Percentiles rank a stretch among this genome's conserved stretches.
Evolutionary conservation across 208 protist genomes (phyloP).

Genomic region (Leishmania martiniquensis): DNA sequence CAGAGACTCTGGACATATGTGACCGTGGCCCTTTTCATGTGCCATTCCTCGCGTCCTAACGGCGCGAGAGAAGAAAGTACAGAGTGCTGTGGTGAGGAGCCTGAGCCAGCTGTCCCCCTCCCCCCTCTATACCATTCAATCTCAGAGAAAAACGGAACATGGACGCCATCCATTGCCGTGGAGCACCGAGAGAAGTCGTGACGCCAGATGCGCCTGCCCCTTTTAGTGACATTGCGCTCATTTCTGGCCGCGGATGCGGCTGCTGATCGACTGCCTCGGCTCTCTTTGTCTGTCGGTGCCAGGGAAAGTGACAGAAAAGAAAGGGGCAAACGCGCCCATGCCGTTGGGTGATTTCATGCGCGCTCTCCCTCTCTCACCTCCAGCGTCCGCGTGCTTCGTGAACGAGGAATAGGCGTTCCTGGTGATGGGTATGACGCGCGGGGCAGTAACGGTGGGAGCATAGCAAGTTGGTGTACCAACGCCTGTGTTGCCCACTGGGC

Average conservation of each 20-base stretch:
- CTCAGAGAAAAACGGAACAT: not conserved
- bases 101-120: not conserved
- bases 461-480: not conserved
- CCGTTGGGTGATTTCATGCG: too few species aligned
- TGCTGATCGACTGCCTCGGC: not conserved
- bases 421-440: not conserved
- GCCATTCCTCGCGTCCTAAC: not conserved
- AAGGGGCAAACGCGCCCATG: too few species aligned
- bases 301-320: too few species aligned
- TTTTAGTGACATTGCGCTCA: not conserved
- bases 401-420: not conserved
- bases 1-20: not conserved
- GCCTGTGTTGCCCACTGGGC: not conserved
- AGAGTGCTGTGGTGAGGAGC: not conserved
- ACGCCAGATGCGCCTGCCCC: not conserved
- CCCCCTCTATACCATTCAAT: not conserved
- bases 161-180: not conserved
- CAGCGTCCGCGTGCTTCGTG: not conserved
- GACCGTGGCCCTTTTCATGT: not conserved
- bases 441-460: not conserved
- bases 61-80: not conserved
- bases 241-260: not conserved
- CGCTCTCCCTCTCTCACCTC: too few species aligned
- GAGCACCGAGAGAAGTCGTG: not conserved
- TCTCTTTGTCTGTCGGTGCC: not conserved